phyloP scores from a whole-genome alignment of 805 yeast species.

The Candida andamanensis region DNA sequence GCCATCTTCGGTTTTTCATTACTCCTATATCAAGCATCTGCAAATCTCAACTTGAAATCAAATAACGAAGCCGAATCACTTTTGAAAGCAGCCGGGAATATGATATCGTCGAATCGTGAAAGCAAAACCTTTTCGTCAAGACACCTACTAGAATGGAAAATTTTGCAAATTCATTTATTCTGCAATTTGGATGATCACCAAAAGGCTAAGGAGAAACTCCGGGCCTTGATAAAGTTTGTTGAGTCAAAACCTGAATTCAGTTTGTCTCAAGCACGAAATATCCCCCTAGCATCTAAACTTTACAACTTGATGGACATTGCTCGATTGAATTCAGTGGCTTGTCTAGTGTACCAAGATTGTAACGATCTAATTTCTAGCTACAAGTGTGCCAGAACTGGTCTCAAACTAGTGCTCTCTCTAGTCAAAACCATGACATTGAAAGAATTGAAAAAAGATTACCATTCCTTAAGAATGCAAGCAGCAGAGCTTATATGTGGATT shows the following conservation, averaged over 20 bases:
- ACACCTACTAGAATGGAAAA: conserved; percentile 19
- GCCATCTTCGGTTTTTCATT: background rate
- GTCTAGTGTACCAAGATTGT: conserved; percentile 16
- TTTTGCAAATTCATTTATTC: conserved; percentile 26
- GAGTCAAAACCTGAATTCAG: conserved; percentile 25
- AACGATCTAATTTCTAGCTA: conserved; percentile 25
- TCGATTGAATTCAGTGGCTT: conserved; percentile 28
- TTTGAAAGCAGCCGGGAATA: conserved; percentile 1
- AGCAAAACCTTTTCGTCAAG: conserved; percentile 1
- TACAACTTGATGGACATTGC: conserved; percentile 27
- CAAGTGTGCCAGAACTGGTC: conserved; percentile 41
- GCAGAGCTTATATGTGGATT: conserved; percentile 29
- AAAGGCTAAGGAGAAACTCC: conserved; percentile 19
- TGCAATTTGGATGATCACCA: conserved; percentile 14
- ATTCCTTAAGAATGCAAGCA: conserved; percentile 22
- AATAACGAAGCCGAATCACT: conserved; percentile 2
- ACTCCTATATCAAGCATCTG: background rate
- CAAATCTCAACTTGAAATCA: background rate
- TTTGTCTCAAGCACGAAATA: conserved; percentile 1
- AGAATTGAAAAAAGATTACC: background rate
- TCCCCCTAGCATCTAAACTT: conserved; percentile 15
- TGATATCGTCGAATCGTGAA: background rate
- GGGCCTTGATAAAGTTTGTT: conserved; percentile 18
- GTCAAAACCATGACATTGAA: conserved; percentile 26
- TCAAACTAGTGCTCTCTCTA: conserved; percentile 51